phyloP scores from a whole-genome alignment of 2,329 filamentous ascomycete genomes.

The Zalaria obscura region DNA sequence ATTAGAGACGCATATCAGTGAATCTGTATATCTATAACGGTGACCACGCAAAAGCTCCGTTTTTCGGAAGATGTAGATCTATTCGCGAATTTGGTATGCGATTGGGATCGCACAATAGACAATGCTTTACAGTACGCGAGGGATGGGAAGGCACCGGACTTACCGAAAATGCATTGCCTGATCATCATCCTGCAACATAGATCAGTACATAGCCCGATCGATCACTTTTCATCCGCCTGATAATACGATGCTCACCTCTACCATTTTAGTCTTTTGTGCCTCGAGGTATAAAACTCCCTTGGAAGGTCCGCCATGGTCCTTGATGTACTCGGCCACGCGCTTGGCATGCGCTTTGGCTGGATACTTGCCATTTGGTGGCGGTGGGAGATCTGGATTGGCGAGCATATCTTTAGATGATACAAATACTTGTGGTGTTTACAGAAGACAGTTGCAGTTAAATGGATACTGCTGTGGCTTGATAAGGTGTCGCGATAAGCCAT shows the following conservation, averaged over 20 bases:
- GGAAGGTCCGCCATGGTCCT: constrained; percentile 46
- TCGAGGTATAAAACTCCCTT: constrained; percentile 75
- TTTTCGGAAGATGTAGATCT: no score
- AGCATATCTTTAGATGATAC: constrained; percentile 2
- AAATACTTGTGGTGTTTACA: no score
- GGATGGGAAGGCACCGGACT: constrained; percentile 3
- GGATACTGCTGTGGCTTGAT: no score
- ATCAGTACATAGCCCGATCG: neutral
- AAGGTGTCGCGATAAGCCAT: no score
- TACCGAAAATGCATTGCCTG: constrained; percentile 68
- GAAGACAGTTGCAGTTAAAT: no score
- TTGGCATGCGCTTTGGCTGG: constrained; percentile 80
- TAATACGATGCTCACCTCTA: constrained; percentile 39
- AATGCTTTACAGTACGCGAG: no score
- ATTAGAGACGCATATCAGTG: no score
- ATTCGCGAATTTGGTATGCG: no score
- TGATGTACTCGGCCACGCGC: constrained; percentile 68
- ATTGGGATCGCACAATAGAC: no score
- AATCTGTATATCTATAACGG: no score
- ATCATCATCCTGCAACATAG: constrained; percentile 55
- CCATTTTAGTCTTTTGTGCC: constrained; percentile 63
- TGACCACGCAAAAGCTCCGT: no score
- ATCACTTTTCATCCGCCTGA: neutral
- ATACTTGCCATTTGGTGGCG: constrained; percentile 38
- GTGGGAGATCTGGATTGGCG: constrained; percentile 19